Evolutionary conservation across 2,329 filamentous ascomycete species (phyloP).

Genomic region (Aureobasidium pullulans): DNA sequence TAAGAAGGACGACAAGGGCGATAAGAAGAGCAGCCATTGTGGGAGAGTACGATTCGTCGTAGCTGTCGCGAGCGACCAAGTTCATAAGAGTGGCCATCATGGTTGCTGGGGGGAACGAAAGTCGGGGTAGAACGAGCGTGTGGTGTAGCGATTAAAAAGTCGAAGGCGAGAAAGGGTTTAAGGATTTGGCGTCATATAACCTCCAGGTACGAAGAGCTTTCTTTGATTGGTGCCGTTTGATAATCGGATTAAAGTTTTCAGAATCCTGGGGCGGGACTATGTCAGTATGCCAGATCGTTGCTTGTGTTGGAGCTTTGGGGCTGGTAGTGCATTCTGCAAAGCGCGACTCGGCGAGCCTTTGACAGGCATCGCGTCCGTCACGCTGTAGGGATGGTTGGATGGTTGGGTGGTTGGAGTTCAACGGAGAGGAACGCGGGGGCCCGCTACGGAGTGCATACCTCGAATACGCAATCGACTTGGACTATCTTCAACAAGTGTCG

Average conservation of each 20-base stretch:
- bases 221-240: neutral
- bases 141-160: neutral
- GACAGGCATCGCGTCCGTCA: conserved; percentile 4
- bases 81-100: conserved; percentile 32
- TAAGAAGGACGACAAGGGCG: conserved; percentile 67
- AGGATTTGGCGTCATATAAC: conserved; percentile 3
- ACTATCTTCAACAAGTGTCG: neutral
- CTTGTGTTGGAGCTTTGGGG: neutral
- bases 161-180: neutral
- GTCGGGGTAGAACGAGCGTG: conserved; percentile 6
- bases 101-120: neutral
- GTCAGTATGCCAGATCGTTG: conserved; percentile 2
- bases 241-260: conserved; percentile 7
- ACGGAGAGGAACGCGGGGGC: conserved; percentile 6
- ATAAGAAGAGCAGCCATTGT: conserved; percentile 72
- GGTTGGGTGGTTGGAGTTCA: conserved; percentile 8
- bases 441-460: conserved; percentile 11
- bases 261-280: neutral
- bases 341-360: neutral
- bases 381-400: conserved; percentile 4
- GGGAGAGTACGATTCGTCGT: conserved; percentile 44
- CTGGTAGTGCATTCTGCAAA: conserved; percentile 12
- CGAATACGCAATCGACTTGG: neutral
- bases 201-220: neutral
- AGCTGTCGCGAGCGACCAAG: conserved; percentile 45